Base-by-base conservation (phyloP, 2,329 filamentous ascomycete species). In the Aureobasidium sp. region DNA sequence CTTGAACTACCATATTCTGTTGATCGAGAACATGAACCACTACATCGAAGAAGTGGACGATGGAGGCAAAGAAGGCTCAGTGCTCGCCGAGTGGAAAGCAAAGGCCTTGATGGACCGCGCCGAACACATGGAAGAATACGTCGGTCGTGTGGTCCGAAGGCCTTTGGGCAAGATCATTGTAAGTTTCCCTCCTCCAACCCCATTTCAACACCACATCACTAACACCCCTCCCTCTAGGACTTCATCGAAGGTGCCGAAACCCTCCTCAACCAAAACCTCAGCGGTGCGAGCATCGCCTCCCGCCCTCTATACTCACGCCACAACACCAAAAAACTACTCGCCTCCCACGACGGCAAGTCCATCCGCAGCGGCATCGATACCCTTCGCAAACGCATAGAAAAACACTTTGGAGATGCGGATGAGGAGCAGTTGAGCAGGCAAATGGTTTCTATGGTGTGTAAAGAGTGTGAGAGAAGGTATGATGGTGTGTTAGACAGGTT, bases 21-120 rank as follows among this genome's bases (percentile, higher is more conserved):
- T 97, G 59, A 97, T 99, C 67, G 93, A 99, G 75, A 99, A 99
- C 74, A 97, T 97, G 91, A 95, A 97, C 71, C 91, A 96, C 75
- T 97, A 96, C 76, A 80, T 94, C 11, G 92, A 97, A 72, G 92
- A 97, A 73, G 88, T 96, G 9, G 90, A 96, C 67, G 78, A 87
- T 16, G 70, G 68, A 6, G 68, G 67, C 10, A 82, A 85, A n/a
- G 82, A 83, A 42, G 85, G 94, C 64, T 82, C 88, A 8, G 85
- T 96, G 0, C 81, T 97, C 5, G 85, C 90, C 63, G 85, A 90
- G 67, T 97, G 92, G 90, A 88, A 86, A 70, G 84, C 86, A 42
- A 87, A 88, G 62, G 94, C 93, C 1, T 79, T 83, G 36, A 81
- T 85, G 49, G 91, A 96, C 75, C 86, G 96, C 74, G 79, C 82